phyloP scores from a whole-genome alignment of 352 stramenopile species.

The Phytophthora sp. region DNA sequence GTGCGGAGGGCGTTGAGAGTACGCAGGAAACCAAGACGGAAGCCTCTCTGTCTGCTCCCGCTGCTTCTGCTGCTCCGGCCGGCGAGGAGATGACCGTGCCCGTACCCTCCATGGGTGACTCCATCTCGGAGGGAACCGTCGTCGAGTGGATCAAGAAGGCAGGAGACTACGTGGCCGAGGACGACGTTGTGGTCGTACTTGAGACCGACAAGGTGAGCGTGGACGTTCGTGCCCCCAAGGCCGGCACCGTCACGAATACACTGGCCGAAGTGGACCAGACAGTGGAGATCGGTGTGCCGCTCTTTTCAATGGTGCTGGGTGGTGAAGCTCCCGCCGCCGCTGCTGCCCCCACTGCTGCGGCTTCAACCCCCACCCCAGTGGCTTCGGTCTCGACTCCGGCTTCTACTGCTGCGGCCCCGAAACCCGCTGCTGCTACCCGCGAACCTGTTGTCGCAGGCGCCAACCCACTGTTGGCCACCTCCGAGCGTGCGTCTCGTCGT shows the following conservation, averaged over 20 bases:
- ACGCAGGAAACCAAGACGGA: constrained; percentile 27
- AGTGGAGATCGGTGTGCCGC: constrained; percentile 92
- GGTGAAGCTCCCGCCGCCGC: constrained; percentile 37
- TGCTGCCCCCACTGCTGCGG: constrained; percentile 27
- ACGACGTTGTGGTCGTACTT: constrained; percentile 98
- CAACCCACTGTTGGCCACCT: constrained; percentile 58
- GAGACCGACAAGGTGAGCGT: constrained; percentile 99
- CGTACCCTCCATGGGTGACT: constrained; percentile 93
- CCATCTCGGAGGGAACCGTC: constrained; percentile 98
- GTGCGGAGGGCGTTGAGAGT: constrained; percentile 47
- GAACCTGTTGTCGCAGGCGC: constrained; percentile 31
- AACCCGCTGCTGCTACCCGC: constrained; percentile 20
- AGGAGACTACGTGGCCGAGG: constrained; percentile 92
- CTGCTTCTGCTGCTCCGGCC: background rate
- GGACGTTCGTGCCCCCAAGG: constrained; percentile 87
- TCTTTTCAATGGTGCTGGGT: constrained; percentile 95
- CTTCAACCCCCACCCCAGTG: constrained; percentile 20
- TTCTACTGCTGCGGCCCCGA: constrained; percentile 26
- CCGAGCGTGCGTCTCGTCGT: constrained; percentile 61
- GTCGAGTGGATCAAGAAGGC: constrained; percentile 95
- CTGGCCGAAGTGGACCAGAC: constrained; percentile 94
- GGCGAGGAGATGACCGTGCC: constrained; percentile 62
- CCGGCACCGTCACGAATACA: constrained; percentile 91
- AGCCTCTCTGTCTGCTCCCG: constrained; percentile 25
- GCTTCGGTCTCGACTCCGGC: constrained; percentile 32